These are phyloP conservation scores for Actinomucor elegans DNA, from an alignment of 371 early-diverging fungal genomes.

Conservation along the genomic window DNA sequence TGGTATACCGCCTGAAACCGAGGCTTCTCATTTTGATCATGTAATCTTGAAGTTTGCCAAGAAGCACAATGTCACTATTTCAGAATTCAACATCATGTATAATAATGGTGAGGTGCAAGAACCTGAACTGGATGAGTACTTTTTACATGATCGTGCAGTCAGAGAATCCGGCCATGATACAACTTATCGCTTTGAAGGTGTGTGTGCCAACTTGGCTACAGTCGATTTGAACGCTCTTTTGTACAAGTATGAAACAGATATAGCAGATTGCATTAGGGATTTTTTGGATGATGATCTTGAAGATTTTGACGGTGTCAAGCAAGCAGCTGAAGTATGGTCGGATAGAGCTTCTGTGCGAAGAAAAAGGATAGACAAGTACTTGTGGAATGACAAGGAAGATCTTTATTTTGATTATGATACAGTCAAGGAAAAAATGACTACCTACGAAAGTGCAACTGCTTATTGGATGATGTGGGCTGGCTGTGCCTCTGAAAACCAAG, in stretches of 20 bases:
- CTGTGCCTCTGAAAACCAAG: conserved; percentile 58
- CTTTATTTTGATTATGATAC: conserved; percentile 67
- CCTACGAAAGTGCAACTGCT: conserved; percentile 70
- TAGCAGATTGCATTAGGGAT: conserved; percentile 67
- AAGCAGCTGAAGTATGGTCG: conserved; percentile 44
- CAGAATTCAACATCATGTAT: conserved; percentile 68
- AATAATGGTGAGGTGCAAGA: conserved; percentile 60
- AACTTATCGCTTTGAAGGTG: conserved; percentile 86
- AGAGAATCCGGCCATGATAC: conserved; percentile 96
- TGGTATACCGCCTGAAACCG: conserved; percentile 96
- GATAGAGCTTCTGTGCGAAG: conserved; percentile 48
- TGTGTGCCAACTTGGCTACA: conserved; percentile 87
- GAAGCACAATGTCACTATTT: conserved; percentile 60
- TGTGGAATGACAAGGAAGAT: conserved; percentile 57
- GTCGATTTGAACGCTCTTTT: conserved; percentile 87
- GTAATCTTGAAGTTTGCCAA: conserved; percentile 79
- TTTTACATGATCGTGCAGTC: conserved; percentile 93
- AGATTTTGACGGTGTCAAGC: conserved; percentile 39
- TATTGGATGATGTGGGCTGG: conserved; percentile 76
- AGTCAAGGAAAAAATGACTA: conserved; percentile 36
- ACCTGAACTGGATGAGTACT: conserved; percentile 87
- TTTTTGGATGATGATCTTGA: conserved; percentile 57
- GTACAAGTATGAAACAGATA: conserved; percentile 91
- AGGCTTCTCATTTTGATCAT: conserved; percentile 88
- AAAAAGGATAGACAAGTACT: conserved; percentile 56